These are phyloP conservation scores for Gaeumannomyces tritici DNA, from an alignment of 2,329 filamentous ascomycete species.

Conservation along the genomic window DNA sequence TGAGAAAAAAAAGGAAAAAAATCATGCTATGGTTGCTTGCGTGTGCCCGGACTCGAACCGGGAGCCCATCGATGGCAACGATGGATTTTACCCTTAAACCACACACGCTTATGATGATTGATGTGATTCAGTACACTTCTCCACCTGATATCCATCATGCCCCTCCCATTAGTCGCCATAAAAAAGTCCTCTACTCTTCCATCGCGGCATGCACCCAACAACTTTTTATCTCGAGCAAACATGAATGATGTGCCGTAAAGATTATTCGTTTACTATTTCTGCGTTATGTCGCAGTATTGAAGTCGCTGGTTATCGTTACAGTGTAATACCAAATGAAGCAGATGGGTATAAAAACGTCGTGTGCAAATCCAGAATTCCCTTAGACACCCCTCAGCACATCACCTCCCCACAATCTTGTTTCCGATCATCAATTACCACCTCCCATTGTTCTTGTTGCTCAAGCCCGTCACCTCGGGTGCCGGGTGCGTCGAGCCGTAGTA, in stretches of 20 bases:
- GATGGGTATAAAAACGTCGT: not conserved
- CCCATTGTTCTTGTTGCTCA: not conserved
- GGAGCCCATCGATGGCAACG: constrained; percentile 40
- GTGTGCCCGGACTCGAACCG: constrained; percentile 3
- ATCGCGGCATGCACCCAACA: too few species aligned
- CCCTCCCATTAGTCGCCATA: too few species aligned
- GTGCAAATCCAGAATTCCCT: not conserved
- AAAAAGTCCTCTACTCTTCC: too few species aligned
- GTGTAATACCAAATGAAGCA: not conserved
- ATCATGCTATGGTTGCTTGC: not conserved
- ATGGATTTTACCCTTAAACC: constrained; percentile 45
- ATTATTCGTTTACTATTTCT: not conserved
- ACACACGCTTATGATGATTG: constrained; percentile 11
- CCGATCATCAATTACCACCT: not conserved
- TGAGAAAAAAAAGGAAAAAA: not conserved
- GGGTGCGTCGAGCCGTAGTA: not conserved
- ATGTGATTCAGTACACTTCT: accelerated
- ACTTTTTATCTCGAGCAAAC: too few species aligned
- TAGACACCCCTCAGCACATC: not conserved
- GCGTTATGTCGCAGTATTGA: not conserved
- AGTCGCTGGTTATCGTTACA: not conserved
- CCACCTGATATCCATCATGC: not conserved
- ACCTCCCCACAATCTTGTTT: too few species aligned
- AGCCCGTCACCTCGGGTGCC: not conserved
- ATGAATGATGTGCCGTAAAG: too few species aligned